Base-by-base conservation (phyloP, 202 grass and related monocot species). In the Carex sylvatica region DNA sequence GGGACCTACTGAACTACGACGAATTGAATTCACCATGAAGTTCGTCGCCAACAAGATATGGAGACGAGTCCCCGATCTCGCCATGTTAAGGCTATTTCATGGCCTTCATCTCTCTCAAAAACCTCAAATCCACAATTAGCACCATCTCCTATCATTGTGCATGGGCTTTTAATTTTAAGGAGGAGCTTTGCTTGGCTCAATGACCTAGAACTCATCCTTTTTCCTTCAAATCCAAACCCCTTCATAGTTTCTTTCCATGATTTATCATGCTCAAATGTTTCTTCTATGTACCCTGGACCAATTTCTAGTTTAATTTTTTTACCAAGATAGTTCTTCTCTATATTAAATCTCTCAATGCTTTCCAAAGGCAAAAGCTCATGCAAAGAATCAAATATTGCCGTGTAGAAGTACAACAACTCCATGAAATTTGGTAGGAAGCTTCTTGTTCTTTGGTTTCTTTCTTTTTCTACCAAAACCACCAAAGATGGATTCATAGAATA, bases 141-240 rank as follows among this genome's bases (percentile, higher is more conserved):
- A 26, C 79, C 28, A 64, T 87, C 47, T 10, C 84, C 73, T 26
- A 68, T 82, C 12, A 53, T 82, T 72, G 67, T 84, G 49, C 61
- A 49, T 6, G 88, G 87, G 84, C 86, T 92, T 83, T 94, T 97
- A 54, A 97, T 94, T 87, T 90, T 97, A 9, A 97, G 80, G 38
- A 97, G 87, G 33, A 97, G 86, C 88, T 91, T 94, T 79, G 95
- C 95, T 79, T 93, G 95, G 90, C 92, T 94, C 82, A 91, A 84
- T 63, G 92, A 87, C 24, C 92, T 89, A 2, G 90, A 91, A 75
- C 90, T 97, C 74, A 94, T 78, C 69, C 71, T 79, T 47, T 82
- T 67, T 22, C 15, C 78, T 78, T 88, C 85, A 73, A 91, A 89
- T 72, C 94, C 94, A 4, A 82, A 70, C 18, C 85, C 38, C 83